Evolutionary conservation across 441 rosid genomes (phyloP).

Genomic region (Populus hybrid): DNA sequence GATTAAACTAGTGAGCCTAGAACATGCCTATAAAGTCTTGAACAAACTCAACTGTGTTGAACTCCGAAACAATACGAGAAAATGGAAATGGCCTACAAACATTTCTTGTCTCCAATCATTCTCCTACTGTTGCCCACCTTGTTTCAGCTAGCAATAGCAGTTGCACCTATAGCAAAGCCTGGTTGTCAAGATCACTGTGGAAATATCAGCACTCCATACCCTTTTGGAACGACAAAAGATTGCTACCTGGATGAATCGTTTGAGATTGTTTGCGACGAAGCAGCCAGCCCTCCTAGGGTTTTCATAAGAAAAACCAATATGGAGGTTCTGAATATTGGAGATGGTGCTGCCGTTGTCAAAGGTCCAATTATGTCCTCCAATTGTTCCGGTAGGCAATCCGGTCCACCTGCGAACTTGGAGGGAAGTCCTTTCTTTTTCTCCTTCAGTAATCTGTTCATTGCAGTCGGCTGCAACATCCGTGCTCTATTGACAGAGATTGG

Average conservation of each 20-base stretch:
- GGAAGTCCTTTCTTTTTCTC: no score
- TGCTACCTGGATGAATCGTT: conserved; percentile 25
- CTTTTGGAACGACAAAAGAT: conserved; percentile 33
- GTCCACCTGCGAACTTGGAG: no score
- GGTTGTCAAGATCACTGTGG: conserved; percentile 24
- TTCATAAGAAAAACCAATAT: not conserved
- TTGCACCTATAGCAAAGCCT: not conserved
- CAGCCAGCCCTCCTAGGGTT: not conserved
- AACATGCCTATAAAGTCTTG: no score
- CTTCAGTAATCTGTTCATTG: no score
- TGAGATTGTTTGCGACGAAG: conserved; percentile 11
- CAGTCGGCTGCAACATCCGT: conserved; percentile 4
- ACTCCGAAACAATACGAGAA: not conserved
- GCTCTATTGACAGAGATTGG: conserved; percentile 17
- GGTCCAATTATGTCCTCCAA: conserved; percentile 13
- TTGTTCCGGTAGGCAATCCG: conserved; percentile 14
- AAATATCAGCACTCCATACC: conserved; percentile 26
- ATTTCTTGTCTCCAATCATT: no score
- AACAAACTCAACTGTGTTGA: not conserved
- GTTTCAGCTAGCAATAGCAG: no score
- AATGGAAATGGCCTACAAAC: not conserved
- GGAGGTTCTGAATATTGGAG: conserved; percentile 21
- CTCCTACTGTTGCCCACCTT: no score
- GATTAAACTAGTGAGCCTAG: no score
- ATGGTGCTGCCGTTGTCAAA: conserved; percentile 6